Percentiles rank a stretch among this genome's conserved stretches.
Evolutionary conservation across 257 asterid species (phyloP).

Genomic region (Fraxinus cuspidata): DNA sequence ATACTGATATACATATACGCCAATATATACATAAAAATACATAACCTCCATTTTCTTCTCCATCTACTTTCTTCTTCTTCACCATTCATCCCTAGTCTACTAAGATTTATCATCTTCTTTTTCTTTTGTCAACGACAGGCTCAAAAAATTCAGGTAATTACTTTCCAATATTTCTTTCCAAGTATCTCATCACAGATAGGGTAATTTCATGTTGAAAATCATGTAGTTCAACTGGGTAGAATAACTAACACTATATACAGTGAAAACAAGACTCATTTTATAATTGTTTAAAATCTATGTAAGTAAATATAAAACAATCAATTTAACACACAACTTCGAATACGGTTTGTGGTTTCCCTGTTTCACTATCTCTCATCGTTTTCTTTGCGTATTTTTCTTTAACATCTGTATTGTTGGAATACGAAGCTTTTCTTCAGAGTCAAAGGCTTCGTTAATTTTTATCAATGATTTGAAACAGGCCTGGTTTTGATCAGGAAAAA

Average conservation of each 20-base stretch:
- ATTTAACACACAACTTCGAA: too few species aligned
- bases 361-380: too few species aligned
- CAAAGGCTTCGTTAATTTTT: not conserved
- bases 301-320: too few species aligned
- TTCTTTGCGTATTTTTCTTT: too few species aligned
- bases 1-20: too few species aligned
- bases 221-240: not conserved
- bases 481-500: not conserved
- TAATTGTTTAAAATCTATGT: not conserved
- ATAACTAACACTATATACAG: not conserved
- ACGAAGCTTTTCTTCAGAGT: not conserved
- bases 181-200: not conserved
- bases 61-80: not conserved
- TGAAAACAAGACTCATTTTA: not conserved
- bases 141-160: not conserved
- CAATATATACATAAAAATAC: not conserved
- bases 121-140: not conserved
- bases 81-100: not conserved
- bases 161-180: not conserved
- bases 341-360: too few species aligned
- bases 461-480: not conserved
- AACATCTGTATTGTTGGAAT: not conserved
- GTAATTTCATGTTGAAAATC: not conserved
- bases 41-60: not conserved
- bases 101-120: not conserved